Evolutionary conservation across 306 rosid species (phyloP).

Genomic region (Acacia acuminata): DNA sequence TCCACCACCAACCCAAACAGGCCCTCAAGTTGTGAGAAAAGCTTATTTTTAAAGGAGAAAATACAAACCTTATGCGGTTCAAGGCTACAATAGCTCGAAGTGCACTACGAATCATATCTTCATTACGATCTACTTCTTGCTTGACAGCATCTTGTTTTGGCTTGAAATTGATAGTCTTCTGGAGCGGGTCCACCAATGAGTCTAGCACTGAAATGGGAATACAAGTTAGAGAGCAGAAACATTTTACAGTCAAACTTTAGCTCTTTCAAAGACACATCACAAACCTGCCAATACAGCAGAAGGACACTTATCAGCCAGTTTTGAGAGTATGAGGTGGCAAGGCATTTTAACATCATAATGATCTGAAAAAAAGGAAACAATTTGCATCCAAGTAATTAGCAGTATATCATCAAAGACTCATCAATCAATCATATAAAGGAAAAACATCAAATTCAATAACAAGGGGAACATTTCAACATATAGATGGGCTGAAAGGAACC

Average conservation of each 20-base stretch:
- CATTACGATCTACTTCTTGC: conserved; percentile 99
- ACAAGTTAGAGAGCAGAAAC: conserved; percentile 20
- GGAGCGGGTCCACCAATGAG: conserved; percentile 98
- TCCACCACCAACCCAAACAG: too few species aligned
- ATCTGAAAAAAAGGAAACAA: conserved; percentile 53
- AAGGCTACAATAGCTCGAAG: conserved; percentile 94
- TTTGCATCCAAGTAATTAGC: neutral
- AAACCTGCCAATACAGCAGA: conserved; percentile 93
- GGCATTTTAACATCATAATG: conserved; percentile 99
- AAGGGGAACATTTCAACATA: neutral
- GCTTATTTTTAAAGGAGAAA: conserved; percentile 26
- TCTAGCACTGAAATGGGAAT: conserved; percentile 70
- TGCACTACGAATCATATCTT: conserved; percentile 99
- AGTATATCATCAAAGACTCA: neutral
- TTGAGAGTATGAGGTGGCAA: conserved; percentile 96
- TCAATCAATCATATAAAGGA: neutral
- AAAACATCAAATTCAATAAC: neutral
- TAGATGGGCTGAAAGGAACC: neutral
- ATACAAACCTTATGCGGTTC: conserved; percentile 83
- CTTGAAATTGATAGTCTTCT: conserved; percentile 91
- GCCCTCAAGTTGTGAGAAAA: neutral
- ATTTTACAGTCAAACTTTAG: conserved; percentile 10
- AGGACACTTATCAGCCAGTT: conserved; percentile 95
- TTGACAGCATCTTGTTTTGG: conserved; percentile 98
- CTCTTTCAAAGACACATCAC: conserved; percentile 32